Evolutionary conservation across 2,329 filamentous ascomycete species (phyloP).

Genomic region (Aaosphaeria arxii): DNA sequence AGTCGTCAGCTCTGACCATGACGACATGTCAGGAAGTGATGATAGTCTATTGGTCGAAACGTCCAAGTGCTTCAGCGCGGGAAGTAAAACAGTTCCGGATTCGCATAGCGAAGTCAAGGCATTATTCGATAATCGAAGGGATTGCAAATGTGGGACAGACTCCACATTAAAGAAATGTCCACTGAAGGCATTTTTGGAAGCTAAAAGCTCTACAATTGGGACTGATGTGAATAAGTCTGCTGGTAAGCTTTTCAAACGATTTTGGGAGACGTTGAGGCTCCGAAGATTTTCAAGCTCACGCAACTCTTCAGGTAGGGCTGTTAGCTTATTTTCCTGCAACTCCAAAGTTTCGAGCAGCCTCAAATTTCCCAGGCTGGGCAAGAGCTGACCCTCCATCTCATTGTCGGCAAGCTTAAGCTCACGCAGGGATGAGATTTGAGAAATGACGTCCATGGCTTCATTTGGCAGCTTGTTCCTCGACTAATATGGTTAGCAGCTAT

Average conservation of each 20-base stretch:
- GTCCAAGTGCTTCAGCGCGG: constrained; percentile 69
- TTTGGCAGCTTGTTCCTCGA: constrained; percentile 79
- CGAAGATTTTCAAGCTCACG: constrained; percentile 67
- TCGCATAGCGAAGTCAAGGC: constrained; percentile 57
- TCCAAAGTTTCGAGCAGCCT: constrained; percentile 75
- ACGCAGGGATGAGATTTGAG: constrained; percentile 67
- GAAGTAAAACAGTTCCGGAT: constrained; percentile 57
- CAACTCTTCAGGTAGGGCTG: constrained; percentile 65
- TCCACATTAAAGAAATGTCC: constrained; percentile 66
- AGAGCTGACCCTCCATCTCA: constrained; percentile 44
- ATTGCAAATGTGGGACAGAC: constrained; percentile 64
- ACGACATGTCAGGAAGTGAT: constrained; percentile 67
- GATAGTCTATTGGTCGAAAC: constrained; percentile 80
- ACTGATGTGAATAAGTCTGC: constrained; percentile 66
- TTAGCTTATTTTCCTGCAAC: constrained; percentile 75
- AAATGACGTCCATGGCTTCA: constrained; percentile 67
- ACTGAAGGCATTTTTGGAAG: constrained; percentile 73
- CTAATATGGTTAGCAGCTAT: constrained; percentile 38
- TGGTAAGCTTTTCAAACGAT: constrained; percentile 68
- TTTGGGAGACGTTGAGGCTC: constrained; percentile 76
- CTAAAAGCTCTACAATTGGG: constrained; percentile 70
- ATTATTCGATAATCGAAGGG: constrained; percentile 76
- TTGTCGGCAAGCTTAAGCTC: constrained; percentile 71
- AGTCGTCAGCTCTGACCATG: constrained; percentile 70
- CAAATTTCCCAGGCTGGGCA: constrained; percentile 62